A percentile compares a stretch with the other conserved stretches of the same genome.
Evolutionary conservation across 2,329 filamentous ascomycete genomes (phyloP).

Genomic region (Aureobasidium sp.): DNA sequence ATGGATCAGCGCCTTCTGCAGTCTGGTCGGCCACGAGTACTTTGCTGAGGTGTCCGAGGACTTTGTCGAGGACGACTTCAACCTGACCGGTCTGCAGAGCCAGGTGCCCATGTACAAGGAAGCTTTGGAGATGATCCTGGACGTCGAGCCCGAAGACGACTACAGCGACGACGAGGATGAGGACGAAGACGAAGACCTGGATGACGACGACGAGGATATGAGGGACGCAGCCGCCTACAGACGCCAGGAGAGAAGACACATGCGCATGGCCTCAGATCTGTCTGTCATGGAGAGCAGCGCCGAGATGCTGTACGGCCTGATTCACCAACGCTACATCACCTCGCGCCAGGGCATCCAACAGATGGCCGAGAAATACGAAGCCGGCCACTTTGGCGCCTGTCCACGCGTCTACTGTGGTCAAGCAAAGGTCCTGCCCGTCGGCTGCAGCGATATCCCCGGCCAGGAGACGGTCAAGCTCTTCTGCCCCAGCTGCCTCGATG

Average conservation of each 20-base stretch:
- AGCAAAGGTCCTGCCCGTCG: conserved; percentile 85
- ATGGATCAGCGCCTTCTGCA: conserved; percentile 98
- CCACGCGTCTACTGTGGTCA: conserved; percentile 91
- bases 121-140: conserved; percentile 96
- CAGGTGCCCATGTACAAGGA: conserved; percentile 99
- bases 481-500: conserved; percentile 91
- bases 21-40: conserved; percentile 92
- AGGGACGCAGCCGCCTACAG: conserved; percentile 30
- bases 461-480: conserved; percentile 98
- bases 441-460: conserved; percentile 87
- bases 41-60: conserved; percentile 98
- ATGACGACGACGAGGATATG: conserved; percentile 52
- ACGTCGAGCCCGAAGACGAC: conserved; percentile 93
- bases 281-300: conserved; percentile 95
- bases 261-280: conserved; percentile 83
- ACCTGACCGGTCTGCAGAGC: conserved; percentile 86
- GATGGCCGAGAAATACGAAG: conserved; percentile 98
- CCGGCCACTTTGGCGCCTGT: conserved; percentile 91
- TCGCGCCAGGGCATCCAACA: conserved; percentile 94
- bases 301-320: conserved; percentile 96
- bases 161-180: conserved; percentile 60
- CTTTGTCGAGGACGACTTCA: conserved; percentile 99
- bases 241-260: conserved; percentile 61
- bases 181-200: conserved; percentile 43
- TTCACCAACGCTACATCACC: conserved; percentile 97